Conservation (phyloP, 305 asterid species). For the Vinca major region DNA sequence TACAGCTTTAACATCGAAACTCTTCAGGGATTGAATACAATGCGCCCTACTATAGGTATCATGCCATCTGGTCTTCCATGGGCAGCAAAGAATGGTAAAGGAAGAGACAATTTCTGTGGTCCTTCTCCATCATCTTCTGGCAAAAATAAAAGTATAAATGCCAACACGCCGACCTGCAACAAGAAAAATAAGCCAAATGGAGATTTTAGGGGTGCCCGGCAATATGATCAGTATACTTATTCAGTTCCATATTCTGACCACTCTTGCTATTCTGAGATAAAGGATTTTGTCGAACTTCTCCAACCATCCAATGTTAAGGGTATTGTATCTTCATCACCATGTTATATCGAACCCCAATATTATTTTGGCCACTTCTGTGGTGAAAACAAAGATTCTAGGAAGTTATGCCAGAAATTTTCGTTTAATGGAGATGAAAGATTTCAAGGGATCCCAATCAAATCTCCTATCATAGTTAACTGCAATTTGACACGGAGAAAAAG, state of each 20-base stretch:
- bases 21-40: conserved; percentile 46
- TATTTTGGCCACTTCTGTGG: conserved; percentile 57
- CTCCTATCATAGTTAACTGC: conserved; percentile 17
- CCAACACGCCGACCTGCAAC: conserved; percentile 12
- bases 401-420: conserved; percentile 31
- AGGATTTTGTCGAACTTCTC: conserved; percentile 62
- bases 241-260: conserved; percentile 80
- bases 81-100: conserved; percentile 26
- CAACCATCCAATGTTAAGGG: conserved; percentile 61
- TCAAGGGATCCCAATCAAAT: conserved; percentile 23
- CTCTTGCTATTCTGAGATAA: conserved; percentile 71
- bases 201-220: conserved; percentile 21
- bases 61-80: conserved; percentile 92
- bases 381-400: conserved; percentile 39
- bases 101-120: conserved; percentile 20
- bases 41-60: conserved; percentile 67
- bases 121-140: conserved; percentile 25
- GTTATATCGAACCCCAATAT: conserved; percentile 44
- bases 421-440: conserved; percentile 17
- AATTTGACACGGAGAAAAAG: conserved; percentile 32
- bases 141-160: conserved; percentile 12
- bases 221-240: conserved; percentile 35
- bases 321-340: conserved; percentile 51
- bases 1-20: conserved; percentile 76
- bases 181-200: conserved; percentile 20